Conservation (phyloP, 768 basidiomycete genomes). For the Phanerochaete carnosa region DNA sequence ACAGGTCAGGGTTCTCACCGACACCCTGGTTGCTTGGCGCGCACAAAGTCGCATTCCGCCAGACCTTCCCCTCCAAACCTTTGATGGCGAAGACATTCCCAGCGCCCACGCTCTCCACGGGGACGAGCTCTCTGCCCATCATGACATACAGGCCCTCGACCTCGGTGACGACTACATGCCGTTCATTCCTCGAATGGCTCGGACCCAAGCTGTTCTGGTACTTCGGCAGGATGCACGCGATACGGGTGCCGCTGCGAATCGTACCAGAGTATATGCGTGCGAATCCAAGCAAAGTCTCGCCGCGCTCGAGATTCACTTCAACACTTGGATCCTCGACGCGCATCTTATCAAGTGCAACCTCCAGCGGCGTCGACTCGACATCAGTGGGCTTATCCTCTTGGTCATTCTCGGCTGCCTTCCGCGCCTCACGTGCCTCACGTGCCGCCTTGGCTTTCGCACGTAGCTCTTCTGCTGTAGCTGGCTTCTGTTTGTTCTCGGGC, state of each 20-base stretch:
- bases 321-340: constrained; percentile 18
- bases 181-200: constrained; percentile 63
- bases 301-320: constrained; percentile 27
- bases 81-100: constrained; percentile 94
- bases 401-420: constrained; percentile 11
- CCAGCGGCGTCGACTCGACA: constrained; percentile 10
- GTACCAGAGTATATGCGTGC: constrained; percentile 92
- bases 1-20: constrained; percentile 27
- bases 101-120: constrained; percentile 77
- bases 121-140: constrained; percentile 96
- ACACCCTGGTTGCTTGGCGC: constrained; percentile 50
- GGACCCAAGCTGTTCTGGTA: constrained; percentile 65
- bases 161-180: constrained; percentile 55
- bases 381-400: constrained; percentile 5
- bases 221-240: constrained; percentile 85
- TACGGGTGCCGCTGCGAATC: constrained; percentile 54
- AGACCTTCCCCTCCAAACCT: constrained; percentile 87
- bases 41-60: constrained; percentile 89
- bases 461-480: constrained; percentile 82
- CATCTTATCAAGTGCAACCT: constrained; percentile 19
- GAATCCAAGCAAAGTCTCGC: constrained; percentile 85
- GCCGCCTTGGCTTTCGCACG: constrained; percentile 57
- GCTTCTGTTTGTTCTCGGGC: constrained; percentile 80
- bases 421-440: constrained; percentile 33
- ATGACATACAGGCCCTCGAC: constrained; percentile 86